A percentile compares a stretch with the other conserved stretches of the same genome.
Evolutionary conservation across 352 stramenopile genomes (phyloP).

Genomic region (Thalassiosira livingstoniorum): DNA sequence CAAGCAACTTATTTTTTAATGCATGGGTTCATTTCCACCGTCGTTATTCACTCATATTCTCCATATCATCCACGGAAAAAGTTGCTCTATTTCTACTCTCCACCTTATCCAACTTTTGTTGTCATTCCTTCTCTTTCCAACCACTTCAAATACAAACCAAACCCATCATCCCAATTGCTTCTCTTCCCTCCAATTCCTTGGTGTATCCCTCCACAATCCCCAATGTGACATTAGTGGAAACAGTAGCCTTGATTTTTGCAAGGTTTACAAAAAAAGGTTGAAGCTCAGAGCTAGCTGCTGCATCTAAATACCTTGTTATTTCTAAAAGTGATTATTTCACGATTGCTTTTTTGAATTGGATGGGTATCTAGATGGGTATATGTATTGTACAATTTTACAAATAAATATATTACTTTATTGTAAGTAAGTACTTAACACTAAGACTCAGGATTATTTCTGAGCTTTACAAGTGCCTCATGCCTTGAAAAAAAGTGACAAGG

Average conservation of each 20-base stretch:
- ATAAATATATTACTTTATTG: too few relatives aligned
- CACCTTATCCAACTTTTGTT: conserved; percentile 20
- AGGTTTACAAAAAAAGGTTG: too few relatives aligned
- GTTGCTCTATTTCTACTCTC: not conserved
- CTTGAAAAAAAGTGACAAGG: too few relatives aligned
- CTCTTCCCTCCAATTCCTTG: conserved; percentile 33
- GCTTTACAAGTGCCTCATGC: too few relatives aligned
- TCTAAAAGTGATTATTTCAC: too few relatives aligned
- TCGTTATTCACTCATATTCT: conserved; percentile 22
- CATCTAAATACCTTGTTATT: too few relatives aligned
- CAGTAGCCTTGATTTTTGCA: conserved; percentile 38
- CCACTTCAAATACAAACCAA: conserved; percentile 14
- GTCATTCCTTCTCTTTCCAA: conserved; percentile 34
- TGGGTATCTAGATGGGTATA: too few relatives aligned
- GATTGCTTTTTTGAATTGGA: too few relatives aligned
- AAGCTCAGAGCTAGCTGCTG: too few relatives aligned
- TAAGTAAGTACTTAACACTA: too few relatives aligned
- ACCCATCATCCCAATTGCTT: conserved; percentile 42
- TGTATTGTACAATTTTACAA: too few relatives aligned
- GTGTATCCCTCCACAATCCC: conserved; percentile 34
- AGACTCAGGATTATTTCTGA: too few relatives aligned
- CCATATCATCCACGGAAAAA: conserved; percentile 16
- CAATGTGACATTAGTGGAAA: conserved; percentile 31
- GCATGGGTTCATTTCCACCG: conserved; percentile 27
- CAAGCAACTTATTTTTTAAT: conserved; percentile 26